Evolutionary conservation across 164 flowering plant species (phyloP).

Genomic region (Cinnamomum chago): DNA sequence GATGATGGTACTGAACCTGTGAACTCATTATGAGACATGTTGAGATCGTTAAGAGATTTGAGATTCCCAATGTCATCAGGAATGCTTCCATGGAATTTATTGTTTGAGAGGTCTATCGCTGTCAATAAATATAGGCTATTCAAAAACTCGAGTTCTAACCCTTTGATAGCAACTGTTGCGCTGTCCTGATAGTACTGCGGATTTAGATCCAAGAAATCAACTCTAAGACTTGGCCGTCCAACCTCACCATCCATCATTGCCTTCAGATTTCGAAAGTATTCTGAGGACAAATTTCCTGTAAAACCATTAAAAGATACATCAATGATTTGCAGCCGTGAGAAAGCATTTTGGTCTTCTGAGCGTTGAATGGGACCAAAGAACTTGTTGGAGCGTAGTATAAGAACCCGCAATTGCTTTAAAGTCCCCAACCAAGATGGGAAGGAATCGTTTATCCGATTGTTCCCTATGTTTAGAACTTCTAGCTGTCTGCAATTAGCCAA

Average conservation of each 20-base stretch:
- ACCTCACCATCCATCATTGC: slow-evolving; percentile 14
- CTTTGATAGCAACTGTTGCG: slow-evolving; percentile 5
- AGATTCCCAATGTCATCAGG: no score
- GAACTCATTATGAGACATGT: no score
- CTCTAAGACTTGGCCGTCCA: neutral
- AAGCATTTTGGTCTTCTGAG: neutral
- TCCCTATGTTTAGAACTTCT: slow-evolving; percentile 56
- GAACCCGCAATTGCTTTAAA: slow-evolving; percentile 36
- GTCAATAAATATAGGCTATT: no score
- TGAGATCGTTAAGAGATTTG: no score
- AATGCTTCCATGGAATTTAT: no score
- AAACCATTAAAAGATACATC: slow-evolving; percentile 49
- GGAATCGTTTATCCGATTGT: slow-evolving; percentile 35
- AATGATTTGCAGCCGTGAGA: slow-evolving; percentile 43
- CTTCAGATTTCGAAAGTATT: slow-evolving; percentile 27
- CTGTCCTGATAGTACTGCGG: slow-evolving; percentile 8
- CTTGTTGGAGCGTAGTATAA: slow-evolving; percentile 46
- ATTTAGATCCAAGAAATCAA: neutral
- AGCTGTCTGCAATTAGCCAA: slow-evolving; percentile 40
- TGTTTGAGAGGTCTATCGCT: no score
- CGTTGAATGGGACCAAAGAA: slow-evolving; percentile 37
- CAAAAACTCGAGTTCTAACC: neutral
- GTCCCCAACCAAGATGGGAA: slow-evolving; percentile 49
- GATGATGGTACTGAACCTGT: no score
- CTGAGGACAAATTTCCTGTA: slow-evolving; percentile 25